Conservation (phyloP, 2,329 filamentous ascomycete species). For the Nothomitra cinnamomea region DNA sequence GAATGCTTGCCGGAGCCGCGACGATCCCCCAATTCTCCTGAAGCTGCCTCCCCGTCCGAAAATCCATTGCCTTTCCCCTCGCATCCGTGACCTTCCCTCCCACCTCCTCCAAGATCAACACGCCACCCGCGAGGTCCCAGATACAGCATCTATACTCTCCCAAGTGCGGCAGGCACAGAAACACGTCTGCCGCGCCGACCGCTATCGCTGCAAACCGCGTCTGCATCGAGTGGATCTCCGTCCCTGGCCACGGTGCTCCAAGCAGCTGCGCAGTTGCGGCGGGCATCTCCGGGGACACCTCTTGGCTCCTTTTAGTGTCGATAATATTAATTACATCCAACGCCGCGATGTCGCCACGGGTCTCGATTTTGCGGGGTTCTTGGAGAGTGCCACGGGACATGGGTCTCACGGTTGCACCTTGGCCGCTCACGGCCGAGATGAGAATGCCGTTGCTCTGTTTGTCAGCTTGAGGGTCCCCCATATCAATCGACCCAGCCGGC, state of each 20-base stretch:
- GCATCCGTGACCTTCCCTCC: conserved; percentile 86
- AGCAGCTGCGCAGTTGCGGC: too few species aligned
- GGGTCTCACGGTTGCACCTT: conserved; percentile 66
- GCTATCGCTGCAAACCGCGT: conserved; percentile 96
- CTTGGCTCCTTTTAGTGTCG: too few species aligned
- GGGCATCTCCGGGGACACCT: too few species aligned
- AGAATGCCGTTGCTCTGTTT: conserved; percentile 53
- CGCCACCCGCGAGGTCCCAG: conserved; percentile 97
- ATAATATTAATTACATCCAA: too few species aligned
- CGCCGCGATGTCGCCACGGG: too few species aligned
- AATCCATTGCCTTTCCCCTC: conserved; percentile 69
- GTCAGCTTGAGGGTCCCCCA: conserved; percentile 45
- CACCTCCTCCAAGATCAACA: conserved; percentile 83
- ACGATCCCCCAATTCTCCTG: conserved; percentile 87
- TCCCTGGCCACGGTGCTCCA: conserved; percentile 83
- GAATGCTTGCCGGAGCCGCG: conserved; percentile 62
- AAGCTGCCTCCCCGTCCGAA: conserved; percentile 70
- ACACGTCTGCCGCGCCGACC: conserved; percentile 83
- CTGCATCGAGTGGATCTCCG: conserved; percentile 96
- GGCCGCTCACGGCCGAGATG: conserved; percentile 65
- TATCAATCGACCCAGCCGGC: conserved; percentile 49
- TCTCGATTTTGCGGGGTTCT: conserved; percentile 45
- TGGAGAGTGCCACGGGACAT: conserved; percentile 40
- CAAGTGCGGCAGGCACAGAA: conserved; percentile 72
- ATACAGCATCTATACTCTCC: conserved; percentile 96